Evolutionary conservation across 2,329 filamentous ascomycete species (phyloP).

Genomic region (Fusarium abutilonis): DNA sequence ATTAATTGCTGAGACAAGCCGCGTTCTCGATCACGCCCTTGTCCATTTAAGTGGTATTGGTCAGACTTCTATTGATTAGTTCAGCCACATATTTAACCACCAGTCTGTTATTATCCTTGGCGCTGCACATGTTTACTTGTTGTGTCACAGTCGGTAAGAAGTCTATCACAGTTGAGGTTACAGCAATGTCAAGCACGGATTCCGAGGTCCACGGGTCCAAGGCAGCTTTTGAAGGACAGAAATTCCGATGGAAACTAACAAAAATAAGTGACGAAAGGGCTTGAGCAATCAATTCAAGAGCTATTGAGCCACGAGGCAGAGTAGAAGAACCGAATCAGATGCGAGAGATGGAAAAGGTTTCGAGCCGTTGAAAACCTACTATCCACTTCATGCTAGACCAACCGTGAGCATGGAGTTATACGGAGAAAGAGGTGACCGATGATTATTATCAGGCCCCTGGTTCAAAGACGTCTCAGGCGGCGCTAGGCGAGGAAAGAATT

Average conservation of each 20-base stretch:
- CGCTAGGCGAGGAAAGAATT: constrained; percentile 27
- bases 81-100: constrained; percentile 1
- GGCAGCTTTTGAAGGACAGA: neutral
- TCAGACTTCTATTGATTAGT: constrained; percentile 1
- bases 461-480: constrained; percentile 30
- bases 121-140: constrained; percentile 10
- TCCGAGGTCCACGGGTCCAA: constrained; percentile 1
- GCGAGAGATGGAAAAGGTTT: constrained; percentile 1
- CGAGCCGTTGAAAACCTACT: constrained; percentile 19
- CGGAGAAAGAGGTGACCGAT: no score
- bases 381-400: constrained; percentile 27
- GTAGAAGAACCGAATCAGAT: neutral
- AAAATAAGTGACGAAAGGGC: no score
- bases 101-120: constrained; percentile 13
- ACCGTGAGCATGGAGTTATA: neutral
- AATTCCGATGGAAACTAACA: no score
- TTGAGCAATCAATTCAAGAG: neutral
- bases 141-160: constrained; percentile 26
- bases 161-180: constrained; percentile 12
- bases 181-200: constrained; percentile 13
- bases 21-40: constrained; percentile 12
- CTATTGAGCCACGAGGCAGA: constrained; percentile 11
- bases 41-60: constrained; percentile 15
- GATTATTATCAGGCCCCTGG: neutral
- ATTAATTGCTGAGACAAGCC: constrained; percentile 21